These are phyloP conservation scores for Cladophialophora chaetospira DNA, from an alignment of 2,329 filamentous ascomycete genomes.

Conservation along the genomic window DNA sequence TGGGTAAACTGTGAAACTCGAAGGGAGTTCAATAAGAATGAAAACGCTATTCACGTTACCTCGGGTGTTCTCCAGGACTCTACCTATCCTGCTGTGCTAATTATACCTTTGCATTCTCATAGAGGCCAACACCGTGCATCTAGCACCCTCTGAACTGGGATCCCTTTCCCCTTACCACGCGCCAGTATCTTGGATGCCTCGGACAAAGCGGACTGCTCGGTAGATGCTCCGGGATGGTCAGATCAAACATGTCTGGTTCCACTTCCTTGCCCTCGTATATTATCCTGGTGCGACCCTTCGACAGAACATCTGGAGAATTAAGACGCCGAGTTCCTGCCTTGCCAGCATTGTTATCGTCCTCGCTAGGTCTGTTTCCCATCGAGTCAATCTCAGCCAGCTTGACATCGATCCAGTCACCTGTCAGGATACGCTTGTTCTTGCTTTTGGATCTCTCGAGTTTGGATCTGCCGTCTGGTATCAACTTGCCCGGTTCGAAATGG, in stretches of 20 bases:
- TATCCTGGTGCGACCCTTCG: conserved; percentile 1
- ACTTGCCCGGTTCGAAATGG: background rate
- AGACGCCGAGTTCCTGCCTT: conserved; percentile 21
- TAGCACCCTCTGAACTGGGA: conserved; percentile 32
- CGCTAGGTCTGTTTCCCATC: conserved; percentile 6
- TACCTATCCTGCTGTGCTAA: no score
- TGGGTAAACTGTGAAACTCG: no score
- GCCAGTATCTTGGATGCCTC: conserved; percentile 32
- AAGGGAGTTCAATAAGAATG: no score
- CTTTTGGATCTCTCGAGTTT: conserved; percentile 12
- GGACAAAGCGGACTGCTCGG: conserved; percentile 35
- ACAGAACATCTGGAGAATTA: conserved; percentile 14
- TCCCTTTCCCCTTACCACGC: conserved; percentile 29
- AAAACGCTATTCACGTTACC: no score
- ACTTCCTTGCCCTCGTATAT: conserved; percentile 2
- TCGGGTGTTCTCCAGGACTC: no score
- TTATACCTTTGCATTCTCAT: conserved; percentile 12
- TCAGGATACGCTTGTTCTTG: conserved; percentile 14
- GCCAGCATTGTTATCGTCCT: conserved; percentile 4
- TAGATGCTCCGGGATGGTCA: conserved; percentile 33
- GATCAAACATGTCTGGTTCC: conserved; percentile 20
- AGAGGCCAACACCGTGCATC: conserved; percentile 33
- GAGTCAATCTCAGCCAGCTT: conserved; percentile 30
- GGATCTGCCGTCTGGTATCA: background rate
- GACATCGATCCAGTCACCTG: conserved; percentile 31